Conservation (phyloP, 1,139 yeast genomes). For the Geotrichum fermentans region DNA sequence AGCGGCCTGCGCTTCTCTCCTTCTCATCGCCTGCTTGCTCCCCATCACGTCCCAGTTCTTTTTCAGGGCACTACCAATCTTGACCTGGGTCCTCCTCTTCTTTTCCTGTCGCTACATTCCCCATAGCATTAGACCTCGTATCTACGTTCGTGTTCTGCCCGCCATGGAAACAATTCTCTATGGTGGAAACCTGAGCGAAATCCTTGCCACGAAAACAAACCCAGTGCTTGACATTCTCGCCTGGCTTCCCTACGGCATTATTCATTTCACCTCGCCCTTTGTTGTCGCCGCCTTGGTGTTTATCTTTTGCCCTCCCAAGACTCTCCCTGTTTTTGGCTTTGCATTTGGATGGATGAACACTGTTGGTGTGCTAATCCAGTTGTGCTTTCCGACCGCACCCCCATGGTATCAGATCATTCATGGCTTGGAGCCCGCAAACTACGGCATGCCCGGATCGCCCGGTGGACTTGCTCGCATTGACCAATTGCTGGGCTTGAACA, state of each 20-base stretch:
- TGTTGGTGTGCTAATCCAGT: conserved; percentile 75
- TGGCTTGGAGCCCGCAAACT: conserved; percentile 87
- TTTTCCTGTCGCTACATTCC: conserved; percentile 79
- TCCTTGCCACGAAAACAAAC: conserved; percentile 70
- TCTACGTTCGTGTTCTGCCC: conserved; percentile 84
- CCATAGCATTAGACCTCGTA: conserved; percentile 75
- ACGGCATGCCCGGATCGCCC: conserved; percentile 89
- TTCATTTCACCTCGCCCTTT: conserved; percentile 88
- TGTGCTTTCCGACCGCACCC: conserved; percentile 90
- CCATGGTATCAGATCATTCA: conserved; percentile 93
- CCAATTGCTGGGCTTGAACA: conserved; percentile 66
- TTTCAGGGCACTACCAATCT: conserved; percentile 76
- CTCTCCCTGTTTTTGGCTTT: conserved; percentile 81
- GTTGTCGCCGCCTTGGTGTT: conserved; percentile 75
- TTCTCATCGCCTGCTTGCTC: conserved; percentile 46
- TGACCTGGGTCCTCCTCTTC: conserved; percentile 82
- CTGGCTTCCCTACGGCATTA: conserved; percentile 92
- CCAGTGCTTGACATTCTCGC: conserved; percentile 74
- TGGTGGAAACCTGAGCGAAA: conserved; percentile 87
- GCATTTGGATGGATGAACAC: conserved; percentile 97
- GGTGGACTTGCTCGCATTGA: conserved; percentile 95
- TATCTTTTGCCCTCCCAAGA: conserved; percentile 88
- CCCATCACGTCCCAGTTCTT: conserved; percentile 86
- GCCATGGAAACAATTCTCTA: conserved; percentile 90
- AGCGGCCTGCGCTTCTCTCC: conserved; percentile 28